Conservation (phyloP, 176 grass and related monocot genomes). For the Leersia perrieri region DNA sequence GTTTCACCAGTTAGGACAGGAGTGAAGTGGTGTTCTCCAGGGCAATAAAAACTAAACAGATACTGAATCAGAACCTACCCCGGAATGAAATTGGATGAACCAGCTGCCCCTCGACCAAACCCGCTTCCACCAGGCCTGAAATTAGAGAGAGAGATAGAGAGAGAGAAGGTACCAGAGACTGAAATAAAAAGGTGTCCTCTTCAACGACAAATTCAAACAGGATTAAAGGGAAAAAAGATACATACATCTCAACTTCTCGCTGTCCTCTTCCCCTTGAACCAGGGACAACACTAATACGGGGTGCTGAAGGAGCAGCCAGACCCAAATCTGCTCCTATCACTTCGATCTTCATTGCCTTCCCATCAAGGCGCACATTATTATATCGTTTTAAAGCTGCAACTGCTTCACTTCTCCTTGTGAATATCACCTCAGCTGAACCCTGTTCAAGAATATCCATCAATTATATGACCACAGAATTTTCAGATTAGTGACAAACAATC, state of each 20-base stretch:
- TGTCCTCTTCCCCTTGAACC: conserved; percentile 63
- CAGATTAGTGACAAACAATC: background rate
- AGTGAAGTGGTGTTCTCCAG: background rate
- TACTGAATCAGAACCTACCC: conserved; percentile 49
- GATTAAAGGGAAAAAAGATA: conserved; percentile 35
- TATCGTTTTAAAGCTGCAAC: conserved; percentile 78
- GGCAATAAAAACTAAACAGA: background rate
- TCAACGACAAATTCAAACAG: background rate
- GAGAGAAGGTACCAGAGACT: background rate
- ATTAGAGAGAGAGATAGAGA: conserved; percentile 9
- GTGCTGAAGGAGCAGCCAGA: conserved; percentile 32
- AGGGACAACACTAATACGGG: conserved; percentile 63
- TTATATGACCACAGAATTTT: background rate
- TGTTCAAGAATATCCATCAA: conserved; percentile 44
- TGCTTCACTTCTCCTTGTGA: conserved; percentile 79
- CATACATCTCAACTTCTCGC: conserved; percentile 91
- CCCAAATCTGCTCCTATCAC: conserved; percentile 76
- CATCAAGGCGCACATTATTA: conserved; percentile 94
- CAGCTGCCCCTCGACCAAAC: conserved; percentile 43
- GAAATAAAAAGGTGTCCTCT: too few species aligned
- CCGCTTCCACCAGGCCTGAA: conserved; percentile 45
- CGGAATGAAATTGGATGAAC: conserved; percentile 52
- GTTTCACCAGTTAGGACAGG: background rate
- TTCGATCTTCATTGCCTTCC: conserved; percentile 92
- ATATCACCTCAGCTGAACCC: conserved; percentile 96